A percentile compares a stretch with the other conserved stretches of the same genome.
Conservation (phyloP, 257 asterid genomes). For the Haberlea rhodopensis region DNA sequence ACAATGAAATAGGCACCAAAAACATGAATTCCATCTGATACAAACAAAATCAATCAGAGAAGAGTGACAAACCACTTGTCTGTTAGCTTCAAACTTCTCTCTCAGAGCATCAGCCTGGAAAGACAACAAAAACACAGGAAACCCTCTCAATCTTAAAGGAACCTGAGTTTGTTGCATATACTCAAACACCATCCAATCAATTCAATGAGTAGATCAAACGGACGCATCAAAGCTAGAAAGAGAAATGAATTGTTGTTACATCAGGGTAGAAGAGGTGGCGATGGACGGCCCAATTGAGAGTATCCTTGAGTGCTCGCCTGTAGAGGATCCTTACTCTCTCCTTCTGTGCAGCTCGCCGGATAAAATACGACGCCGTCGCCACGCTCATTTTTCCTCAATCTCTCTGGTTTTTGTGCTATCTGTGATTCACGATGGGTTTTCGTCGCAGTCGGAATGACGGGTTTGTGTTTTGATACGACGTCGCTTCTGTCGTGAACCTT, state of each 20-base stretch:
- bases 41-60: no score
- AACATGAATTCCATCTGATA: not conserved
- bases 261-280: constrained; percentile 95
- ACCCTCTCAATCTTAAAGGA: not conserved
- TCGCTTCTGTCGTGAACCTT: not conserved
- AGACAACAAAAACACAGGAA: not conserved
- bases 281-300: constrained; percentile 99
- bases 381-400: constrained; percentile 53
- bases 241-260: constrained; percentile 37
- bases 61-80: constrained; percentile 56
- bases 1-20: constrained; percentile 6
- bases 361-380: constrained; percentile 64
- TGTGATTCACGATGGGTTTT: not conserved
- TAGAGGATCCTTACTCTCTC: constrained; percentile 94
- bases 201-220: constrained; percentile 29
- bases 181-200: constrained; percentile 1
- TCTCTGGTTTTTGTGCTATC: constrained; percentile 21
- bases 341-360: constrained; percentile 93
- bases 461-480: not conserved
- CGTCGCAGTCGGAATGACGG: not conserved
- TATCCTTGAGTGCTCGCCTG: constrained; percentile 89
- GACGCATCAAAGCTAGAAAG: constrained; percentile 9
- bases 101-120: constrained; percentile 82
- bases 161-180: not conserved
- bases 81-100: constrained; percentile 76